Base-by-base conservation (phyloP, 495 filamentous ascomycete genomes). In the Astrocystis sublimbata region DNA sequence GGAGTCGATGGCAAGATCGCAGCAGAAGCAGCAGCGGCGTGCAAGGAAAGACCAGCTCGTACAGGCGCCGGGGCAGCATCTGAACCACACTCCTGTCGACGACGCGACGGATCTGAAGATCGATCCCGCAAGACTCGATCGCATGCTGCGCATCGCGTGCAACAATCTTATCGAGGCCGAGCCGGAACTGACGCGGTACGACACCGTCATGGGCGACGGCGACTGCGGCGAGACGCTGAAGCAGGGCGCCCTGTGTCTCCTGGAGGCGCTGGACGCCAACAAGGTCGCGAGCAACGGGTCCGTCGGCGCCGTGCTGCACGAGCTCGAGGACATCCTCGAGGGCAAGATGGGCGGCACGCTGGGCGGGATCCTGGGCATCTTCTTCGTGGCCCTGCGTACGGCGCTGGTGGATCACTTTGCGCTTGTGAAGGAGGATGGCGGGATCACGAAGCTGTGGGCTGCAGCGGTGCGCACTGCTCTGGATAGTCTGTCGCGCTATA, bases 181-280 rank as follows among this genome's bases (percentile, higher is more conserved):
- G 68, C 85, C 85, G 0, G 77, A 82, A 55, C 71, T 88, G 36
- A 88, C 85, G 1, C 81, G 79, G 62, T 88, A 79, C 79, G 85
- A 88, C 70, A 83, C 83, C 30, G 71, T 84, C 56, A 88, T 88
- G 85, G 85, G 85, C 35, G 85, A 88, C 68, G 85, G 85, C 9
- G 85, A 88, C 67, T 88, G 85, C 66, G 85, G 85, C 23, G 79
- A 87, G 73, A 85, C 83, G 13, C 78, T 88, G 8, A 76, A 83
- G 62, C 79, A 73, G 8, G 79, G 79, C 15, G 78, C 79, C 0
- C 73, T 28, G 10, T 73, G 69, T 15, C 71, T 81, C 2, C 62
- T 81, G 3, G 74, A 78, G 13, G 78, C 76, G 6, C 59, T 80
- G 4, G 68, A 76, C 56, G 42, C 62, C 2, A 63, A n/a, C n/a